These are phyloP conservation scores for Ophiobolus disseminans DNA, from an alignment of 2,329 filamentous ascomycete genomes.

Conservation along the genomic window DNA sequence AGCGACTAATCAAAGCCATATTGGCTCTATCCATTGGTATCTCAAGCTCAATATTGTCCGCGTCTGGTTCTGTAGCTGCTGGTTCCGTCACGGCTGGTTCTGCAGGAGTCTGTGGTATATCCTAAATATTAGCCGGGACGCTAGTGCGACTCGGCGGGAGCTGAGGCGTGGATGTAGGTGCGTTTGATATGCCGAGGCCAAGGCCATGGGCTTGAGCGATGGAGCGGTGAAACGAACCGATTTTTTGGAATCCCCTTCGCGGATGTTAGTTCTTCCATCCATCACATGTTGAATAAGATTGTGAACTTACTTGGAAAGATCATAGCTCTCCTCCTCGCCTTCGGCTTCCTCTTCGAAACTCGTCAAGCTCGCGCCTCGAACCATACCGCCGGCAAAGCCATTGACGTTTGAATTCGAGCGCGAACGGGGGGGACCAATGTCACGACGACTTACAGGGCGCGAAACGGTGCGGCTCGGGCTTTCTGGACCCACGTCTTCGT, in stretches of 20 bases:
- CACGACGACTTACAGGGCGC: slow-evolving; percentile 44
- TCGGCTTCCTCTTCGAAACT: slow-evolving; percentile 51
- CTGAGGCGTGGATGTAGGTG: slow-evolving; percentile 24
- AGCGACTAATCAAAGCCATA: too few species aligned
- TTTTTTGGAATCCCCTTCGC: slow-evolving; percentile 57
- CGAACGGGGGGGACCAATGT: slow-evolving; percentile 34
- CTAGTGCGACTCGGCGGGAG: slow-evolving; percentile 28
- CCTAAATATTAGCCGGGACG: slow-evolving; percentile 34
- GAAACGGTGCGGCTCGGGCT: slow-evolving; percentile 46
- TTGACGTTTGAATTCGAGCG: slow-evolving; percentile 43
- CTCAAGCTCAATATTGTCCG: too few species aligned
- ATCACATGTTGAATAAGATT: background rate
- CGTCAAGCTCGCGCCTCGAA: slow-evolving; percentile 43
- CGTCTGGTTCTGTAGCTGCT: too few species aligned
- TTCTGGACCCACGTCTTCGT: slow-evolving; percentile 42
- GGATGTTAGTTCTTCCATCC: slow-evolving; percentile 21
- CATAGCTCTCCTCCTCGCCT: slow-evolving; percentile 55
- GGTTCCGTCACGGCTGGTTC: too few species aligned
- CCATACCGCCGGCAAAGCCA: slow-evolving; percentile 42
- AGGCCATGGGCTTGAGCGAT: slow-evolving; percentile 43
- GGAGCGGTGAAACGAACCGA: slow-evolving; percentile 54
- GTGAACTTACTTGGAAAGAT: slow-evolving; percentile 57
- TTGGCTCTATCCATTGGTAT: too few species aligned
- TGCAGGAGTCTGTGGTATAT: background rate
- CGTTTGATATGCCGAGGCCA: slow-evolving; percentile 23